Base-by-base conservation (phyloP, 2,329 filamentous ascomycete genomes). In the Westerdykella ornata region DNA sequence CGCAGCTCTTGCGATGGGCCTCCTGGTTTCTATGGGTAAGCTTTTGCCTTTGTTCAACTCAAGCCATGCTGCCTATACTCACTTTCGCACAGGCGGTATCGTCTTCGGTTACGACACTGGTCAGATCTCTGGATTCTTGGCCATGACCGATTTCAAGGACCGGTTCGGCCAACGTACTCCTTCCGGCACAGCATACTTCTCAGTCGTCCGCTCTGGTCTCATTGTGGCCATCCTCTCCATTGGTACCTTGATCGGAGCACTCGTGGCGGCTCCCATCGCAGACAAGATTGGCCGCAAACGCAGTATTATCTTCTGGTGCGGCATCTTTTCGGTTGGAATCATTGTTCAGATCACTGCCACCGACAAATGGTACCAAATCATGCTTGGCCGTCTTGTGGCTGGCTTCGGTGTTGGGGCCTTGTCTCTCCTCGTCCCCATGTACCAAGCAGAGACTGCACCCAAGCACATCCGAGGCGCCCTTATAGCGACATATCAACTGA, bases 191-290 rank as follows among this genome's bases (percentile, higher is more conserved):
- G 42, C 34, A 3, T 55, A 59, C 26, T 61, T 62, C 39, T 60
- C 48, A 8, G 59, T 57, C 18, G 55, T 54, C 2, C 45, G 59
- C 8, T 56, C 55, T 3, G 59, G 59, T 6, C 45, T 57, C 3
- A 62, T 63, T 17, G 57, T 62, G 5, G 57, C 43, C 28, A 29
- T 62, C 37, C 72, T 88, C 11, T 85, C 81, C 0, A 81, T 81
- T 22, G 84, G 84, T 19, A 87, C 83, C 6, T 85, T 88, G 60
- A 79, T 87, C 45, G 84, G 84, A 19, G 76, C 83, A 2, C 70
- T 88, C 3, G 59, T 66, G 18, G 65, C 62, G 29, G 69, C 78
- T 12, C 77, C 75, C 18, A 68, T 84, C 37, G 76, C 79, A 22
- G 81, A 84, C 44, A 62, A 61, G 7, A 66, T 84, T 36, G 81